Conservation (phyloP, 768 basidiomycete genomes). For the Clitopilus passeckerianus region DNA sequence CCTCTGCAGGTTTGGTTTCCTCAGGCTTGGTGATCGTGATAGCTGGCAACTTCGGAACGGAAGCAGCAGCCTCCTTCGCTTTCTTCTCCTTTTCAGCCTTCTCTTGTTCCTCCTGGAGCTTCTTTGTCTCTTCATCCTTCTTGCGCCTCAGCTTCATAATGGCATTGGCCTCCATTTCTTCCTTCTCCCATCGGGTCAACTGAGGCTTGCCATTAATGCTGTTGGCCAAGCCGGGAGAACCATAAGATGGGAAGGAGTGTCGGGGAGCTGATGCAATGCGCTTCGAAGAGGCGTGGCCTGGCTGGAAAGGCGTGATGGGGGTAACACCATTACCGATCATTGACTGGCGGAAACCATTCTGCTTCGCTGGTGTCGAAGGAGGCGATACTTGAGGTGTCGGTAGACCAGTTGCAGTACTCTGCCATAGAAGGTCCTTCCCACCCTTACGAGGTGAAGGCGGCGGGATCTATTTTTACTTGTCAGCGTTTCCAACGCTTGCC, state of each 20-base stretch:
- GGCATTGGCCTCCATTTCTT: slow-evolving; percentile 77
- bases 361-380: slow-evolving; percentile 14
- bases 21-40: slow-evolving; percentile 25
- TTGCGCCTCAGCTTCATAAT: slow-evolving; percentile 62
- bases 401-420: slow-evolving; percentile 25
- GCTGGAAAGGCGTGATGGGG: slow-evolving; percentile 48
- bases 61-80: slow-evolving; percentile 13
- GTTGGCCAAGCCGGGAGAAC: slow-evolving; percentile 36
- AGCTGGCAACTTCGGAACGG: slow-evolving; percentile 15
- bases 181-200: slow-evolving; percentile 71
- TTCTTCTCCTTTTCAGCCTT: slow-evolving; percentile 19
- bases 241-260: slow-evolving; percentile 21
- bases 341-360: slow-evolving; percentile 41
- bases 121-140: slow-evolving; percentile 37
- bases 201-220: slow-evolving; percentile 47
- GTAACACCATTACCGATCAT: slow-evolving; percentile 36
- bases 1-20: slow-evolving; percentile 14
- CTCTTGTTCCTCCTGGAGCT: slow-evolving; percentile 38
- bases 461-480: slow-evolving; percentile 6
- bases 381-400: slow-evolving; percentile 27
- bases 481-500: no score
- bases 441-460: slow-evolving; percentile 15
- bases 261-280: slow-evolving; percentile 40
- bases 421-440: slow-evolving; percentile 73
- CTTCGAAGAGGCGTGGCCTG: slow-evolving; percentile 18